Conservation (phyloP, 2,329 filamentous ascomycete genomes). For the Blumeria hordei region DNA sequence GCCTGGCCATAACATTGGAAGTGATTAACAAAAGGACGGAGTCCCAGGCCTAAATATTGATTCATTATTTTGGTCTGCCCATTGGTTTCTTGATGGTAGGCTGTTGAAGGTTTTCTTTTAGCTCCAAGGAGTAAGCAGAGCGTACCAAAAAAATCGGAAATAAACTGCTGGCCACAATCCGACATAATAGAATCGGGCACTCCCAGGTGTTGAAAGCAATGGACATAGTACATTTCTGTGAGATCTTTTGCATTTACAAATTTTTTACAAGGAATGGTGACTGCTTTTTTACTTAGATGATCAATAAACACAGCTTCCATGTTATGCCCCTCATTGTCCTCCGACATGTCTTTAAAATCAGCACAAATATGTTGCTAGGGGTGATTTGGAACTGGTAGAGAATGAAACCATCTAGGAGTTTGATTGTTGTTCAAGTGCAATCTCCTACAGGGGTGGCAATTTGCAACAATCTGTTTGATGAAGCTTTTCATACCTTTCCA, state of each 20-base stretch:
- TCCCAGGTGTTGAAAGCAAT: conserved; percentile 1
- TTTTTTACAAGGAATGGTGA: not conserved
- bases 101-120: too few species aligned
- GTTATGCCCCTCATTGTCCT: not conserved
- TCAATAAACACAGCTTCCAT: not conserved
- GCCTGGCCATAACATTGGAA: too few species aligned
- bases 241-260: conserved; percentile 1
- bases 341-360: conserved; percentile 1
- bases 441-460: too few species aligned
- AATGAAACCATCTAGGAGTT: conserved; percentile 1
- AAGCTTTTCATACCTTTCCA: too few species aligned
- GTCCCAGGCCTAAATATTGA: too few species aligned
- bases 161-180: conserved; percentile 5
- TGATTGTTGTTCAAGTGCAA: too few species aligned
- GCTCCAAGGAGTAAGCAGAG: too few species aligned
- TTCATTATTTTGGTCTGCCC: too few species aligned
- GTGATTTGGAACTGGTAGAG: not conserved
- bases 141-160: conserved; percentile 6
- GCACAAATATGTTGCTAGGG: conserved; percentile 2
- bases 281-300: not conserved
- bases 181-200: conserved; percentile 4
- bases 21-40: conserved; percentile 1
- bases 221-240: conserved; percentile 2
- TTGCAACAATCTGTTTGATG: too few species aligned
- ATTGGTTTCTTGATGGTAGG: too few species aligned